A percentile compares a stretch with the other conserved stretches of the same genome.
phyloP scores from a whole-genome alignment of 179 eudicot species.

The Monotropa hypopitys region DNA sequence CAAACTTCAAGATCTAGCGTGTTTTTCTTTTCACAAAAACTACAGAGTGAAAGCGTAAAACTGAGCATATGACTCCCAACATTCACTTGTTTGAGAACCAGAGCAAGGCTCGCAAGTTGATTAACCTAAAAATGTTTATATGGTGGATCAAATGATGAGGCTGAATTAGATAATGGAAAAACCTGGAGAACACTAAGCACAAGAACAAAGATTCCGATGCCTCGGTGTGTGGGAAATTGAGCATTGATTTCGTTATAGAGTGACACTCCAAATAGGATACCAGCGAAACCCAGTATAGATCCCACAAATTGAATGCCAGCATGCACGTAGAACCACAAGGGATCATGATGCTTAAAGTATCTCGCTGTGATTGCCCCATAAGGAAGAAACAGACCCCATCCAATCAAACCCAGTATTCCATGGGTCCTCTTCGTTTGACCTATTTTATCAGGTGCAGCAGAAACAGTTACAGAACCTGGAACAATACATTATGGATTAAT shows the following conservation, averaged over 20 bases:
- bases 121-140: not conserved
- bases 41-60: not conserved
- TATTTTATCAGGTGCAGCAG: constrained; percentile 17
- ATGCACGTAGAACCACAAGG: constrained; percentile 84
- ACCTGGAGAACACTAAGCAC: constrained; percentile 79
- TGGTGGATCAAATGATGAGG: not conserved
- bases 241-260: constrained; percentile 43
- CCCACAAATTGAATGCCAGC: constrained; percentile 60
- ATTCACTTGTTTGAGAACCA: not conserved
- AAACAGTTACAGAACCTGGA: constrained; percentile 16
- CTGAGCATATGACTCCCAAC: not conserved
- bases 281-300: constrained; percentile 58
- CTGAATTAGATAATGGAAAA: constrained; percentile 4
- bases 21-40: not conserved
- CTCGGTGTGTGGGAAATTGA: constrained; percentile 59
- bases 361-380: constrained; percentile 73
- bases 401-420: constrained; percentile 59
- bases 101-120: not conserved
- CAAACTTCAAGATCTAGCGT: not conserved
- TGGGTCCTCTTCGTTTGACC: constrained; percentile 48
- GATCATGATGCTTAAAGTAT: constrained; percentile 61
- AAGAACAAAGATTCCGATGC: constrained; percentile 74
- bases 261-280: constrained; percentile 56
- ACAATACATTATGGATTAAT: not conserved
- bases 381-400: constrained; percentile 89